These are phyloP conservation scores for Sanghuangporus sanghuang DNA, from an alignment of 1,284 basidiomycete genomes.

Conservation along the genomic window DNA sequence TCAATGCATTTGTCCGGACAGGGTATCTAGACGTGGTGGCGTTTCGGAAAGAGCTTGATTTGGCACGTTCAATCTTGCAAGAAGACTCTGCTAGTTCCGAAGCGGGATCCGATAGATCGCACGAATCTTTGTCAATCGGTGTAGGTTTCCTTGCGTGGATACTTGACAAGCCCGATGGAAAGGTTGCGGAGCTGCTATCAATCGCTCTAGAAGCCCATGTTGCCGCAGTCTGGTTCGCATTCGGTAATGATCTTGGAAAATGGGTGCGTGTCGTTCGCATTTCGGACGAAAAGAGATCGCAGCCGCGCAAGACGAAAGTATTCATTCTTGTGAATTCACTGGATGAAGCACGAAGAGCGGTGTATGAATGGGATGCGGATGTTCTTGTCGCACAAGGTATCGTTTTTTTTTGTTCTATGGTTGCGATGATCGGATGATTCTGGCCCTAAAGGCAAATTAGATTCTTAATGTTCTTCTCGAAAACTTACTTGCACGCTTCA, in stretches of 20 bases:
- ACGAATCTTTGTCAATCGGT: conserved; percentile 52
- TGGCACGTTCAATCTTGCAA: conserved; percentile 33
- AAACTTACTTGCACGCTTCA: not conserved
- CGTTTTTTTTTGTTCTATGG: not conserved
- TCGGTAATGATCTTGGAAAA: conserved; percentile 49
- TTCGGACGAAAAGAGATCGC: conserved; percentile 37
- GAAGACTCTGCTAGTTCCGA: not conserved
- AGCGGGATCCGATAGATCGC: conserved; percentile 18
- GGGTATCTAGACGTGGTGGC: not conserved
- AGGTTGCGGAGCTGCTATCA: conserved; percentile 38
- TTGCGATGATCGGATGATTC: not conserved
- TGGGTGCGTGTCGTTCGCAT: conserved; percentile 60
- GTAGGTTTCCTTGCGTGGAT: conserved; percentile 71
- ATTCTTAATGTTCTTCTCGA: conserved; percentile 3
- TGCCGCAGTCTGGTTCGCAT: conserved; percentile 70
- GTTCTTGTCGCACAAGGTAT: conserved; percentile 73
- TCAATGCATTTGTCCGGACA: not conserved
- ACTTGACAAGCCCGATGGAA: conserved; percentile 42
- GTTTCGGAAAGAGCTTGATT: conserved; percentile 35
- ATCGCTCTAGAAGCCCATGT: conserved; percentile 50
- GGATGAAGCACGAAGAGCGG: conserved; percentile 50
- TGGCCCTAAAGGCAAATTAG: not conserved
- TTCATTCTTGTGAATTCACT: conserved; percentile 60
- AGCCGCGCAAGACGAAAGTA: conserved; percentile 42
- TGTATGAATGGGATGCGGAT: conserved; percentile 59